Evolutionary conservation across 768 basidiomycete species (phyloP), one percentile per base, ranked within the genome.

Genomic region (Cystobasidium ongulense): DNA sequence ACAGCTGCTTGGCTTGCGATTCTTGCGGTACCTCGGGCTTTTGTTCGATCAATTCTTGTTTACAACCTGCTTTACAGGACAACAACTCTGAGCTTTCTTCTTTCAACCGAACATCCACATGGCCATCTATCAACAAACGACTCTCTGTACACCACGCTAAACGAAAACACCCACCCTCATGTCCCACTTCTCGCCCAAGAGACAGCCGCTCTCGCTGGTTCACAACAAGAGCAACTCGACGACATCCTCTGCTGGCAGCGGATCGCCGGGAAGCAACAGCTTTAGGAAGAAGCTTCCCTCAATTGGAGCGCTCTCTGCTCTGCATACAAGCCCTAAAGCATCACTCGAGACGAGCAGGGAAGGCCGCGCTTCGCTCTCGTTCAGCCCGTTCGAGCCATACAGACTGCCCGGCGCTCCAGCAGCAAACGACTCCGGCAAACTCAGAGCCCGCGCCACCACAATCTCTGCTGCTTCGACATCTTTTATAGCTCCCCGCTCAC

Each of bases 321-420:
- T 50, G 10, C 46, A 50, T n/a, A 50, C 46, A 7, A 50, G 46
- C 46, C 46, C 65, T 18, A 67, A 67, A 41, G 43, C 50, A n/a
- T 67, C 65, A 1, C 50, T 67, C 29, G 65, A 67, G 23, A 67
- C 35, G 23, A n/a, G 25, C 27, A 46, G 46, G n/a, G 65, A 67
- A 33, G 65, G 65, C 31, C 41, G 65, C 27, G 65, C 65, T 31
- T 53, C 63, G 2, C 25, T 64, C 33, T 38, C 63, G 57, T 59
- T 54, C 52, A 23, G 52, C 52, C n/a, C 52, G n/a, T 54, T 59
- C 27, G 57, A 59, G 33, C 57, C 57, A 5, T 29, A 29, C 57
- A 10, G 57, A 31, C 57, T 59, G 25, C 23, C 57, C n/a, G 46
- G 18, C 27, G 21, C 11, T 5, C 29, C 57, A n/a, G n/a, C n/a